phyloP scores from a whole-genome alignment of 2,329 filamentous ascomycete genomes.

The Cyanodermella asteris region DNA sequence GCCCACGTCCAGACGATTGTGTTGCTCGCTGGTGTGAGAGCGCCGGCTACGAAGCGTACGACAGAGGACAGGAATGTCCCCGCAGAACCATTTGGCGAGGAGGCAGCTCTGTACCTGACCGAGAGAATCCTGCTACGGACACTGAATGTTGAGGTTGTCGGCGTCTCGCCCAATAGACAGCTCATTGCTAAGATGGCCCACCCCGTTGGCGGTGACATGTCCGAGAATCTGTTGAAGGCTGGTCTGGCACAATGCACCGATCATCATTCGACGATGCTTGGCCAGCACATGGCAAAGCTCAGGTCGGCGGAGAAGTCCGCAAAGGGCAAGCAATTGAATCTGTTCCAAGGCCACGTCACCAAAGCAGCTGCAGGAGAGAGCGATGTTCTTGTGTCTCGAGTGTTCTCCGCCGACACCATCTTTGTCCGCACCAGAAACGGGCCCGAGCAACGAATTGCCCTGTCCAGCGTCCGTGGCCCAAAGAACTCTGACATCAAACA shows the following conservation, averaged over 20 bases:
- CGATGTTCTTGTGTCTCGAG: slow-evolving; percentile 66
- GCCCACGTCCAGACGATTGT: slow-evolving; percentile 80
- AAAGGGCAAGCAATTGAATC: slow-evolving; percentile 49
- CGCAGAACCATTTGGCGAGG: slow-evolving; percentile 74
- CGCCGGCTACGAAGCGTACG: slow-evolving; percentile 71
- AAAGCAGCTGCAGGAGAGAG: slow-evolving; percentile 42
- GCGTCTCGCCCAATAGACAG: slow-evolving; percentile 73
- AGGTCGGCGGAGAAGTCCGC: slow-evolving; percentile 73
- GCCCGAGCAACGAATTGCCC: slow-evolving; percentile 66
- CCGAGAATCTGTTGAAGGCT: slow-evolving; percentile 70
- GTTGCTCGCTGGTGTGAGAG: slow-evolving; percentile 69
- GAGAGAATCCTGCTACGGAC: slow-evolving; percentile 64
- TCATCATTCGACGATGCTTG: slow-evolving; percentile 83
- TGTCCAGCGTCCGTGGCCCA: slow-evolving; percentile 88
- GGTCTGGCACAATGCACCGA: slow-evolving; percentile 86
- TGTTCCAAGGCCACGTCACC: slow-evolving; percentile 60
- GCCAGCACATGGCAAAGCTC: slow-evolving; percentile 65
- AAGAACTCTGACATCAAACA: slow-evolving; percentile 72
- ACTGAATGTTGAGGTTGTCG: slow-evolving; percentile 63
- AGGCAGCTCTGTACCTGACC: slow-evolving; percentile 76
- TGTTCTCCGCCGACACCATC: slow-evolving; percentile 76
- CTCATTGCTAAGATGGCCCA: slow-evolving; percentile 76
- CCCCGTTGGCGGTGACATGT: slow-evolving; percentile 79
- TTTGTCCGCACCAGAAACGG: slow-evolving; percentile 70
- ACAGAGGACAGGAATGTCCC: slow-evolving; percentile 57